Percentiles rank a stretch among this genome's conserved stretches.
These are phyloP conservation scores for Medakamo hakoo DNA, from an alignment of 139 green algal species.

Conservation along the genomic window DNA sequence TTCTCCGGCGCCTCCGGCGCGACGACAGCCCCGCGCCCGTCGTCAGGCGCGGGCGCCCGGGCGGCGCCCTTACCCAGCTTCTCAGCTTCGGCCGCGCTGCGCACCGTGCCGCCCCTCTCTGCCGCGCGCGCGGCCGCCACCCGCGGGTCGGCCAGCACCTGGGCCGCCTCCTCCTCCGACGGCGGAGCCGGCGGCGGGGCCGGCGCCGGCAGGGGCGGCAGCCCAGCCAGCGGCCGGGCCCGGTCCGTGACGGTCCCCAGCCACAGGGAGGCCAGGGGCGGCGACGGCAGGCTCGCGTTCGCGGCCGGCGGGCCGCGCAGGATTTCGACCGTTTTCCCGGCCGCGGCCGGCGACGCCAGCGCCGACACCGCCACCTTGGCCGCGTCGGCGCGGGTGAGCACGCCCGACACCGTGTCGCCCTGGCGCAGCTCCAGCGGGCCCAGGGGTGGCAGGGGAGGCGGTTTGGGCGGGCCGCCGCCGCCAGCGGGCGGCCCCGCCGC, in stretches of 20 bases:
- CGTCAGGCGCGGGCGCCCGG: not conserved
- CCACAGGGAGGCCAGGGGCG: slow-evolving; percentile 33
- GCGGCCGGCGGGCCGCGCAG: slow-evolving; percentile 32
- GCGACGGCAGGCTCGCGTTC: slow-evolving; percentile 13
- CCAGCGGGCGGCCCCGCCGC: slow-evolving; percentile 1
- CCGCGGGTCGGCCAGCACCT: slow-evolving; percentile 35
- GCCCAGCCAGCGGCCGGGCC: slow-evolving; percentile 31
- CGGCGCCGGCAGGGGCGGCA: slow-evolving; percentile 47
- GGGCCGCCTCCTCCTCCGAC: slow-evolving; percentile 37
- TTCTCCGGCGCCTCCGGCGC: slow-evolving; percentile 5
- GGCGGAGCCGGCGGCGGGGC: slow-evolving; percentile 43
- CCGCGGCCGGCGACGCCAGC: slow-evolving; percentile 21
- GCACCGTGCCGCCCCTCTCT: not conserved
- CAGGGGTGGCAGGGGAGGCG: not conserved
- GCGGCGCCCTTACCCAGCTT: slow-evolving; percentile 4
- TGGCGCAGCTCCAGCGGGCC: slow-evolving; percentile 15
- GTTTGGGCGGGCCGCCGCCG: not conserved
- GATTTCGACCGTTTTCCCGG: slow-evolving; percentile 66
- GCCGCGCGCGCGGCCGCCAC: slow-evolving; percentile 3
- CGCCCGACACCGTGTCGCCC: slow-evolving; percentile 50
- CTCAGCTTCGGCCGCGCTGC: slow-evolving; percentile 2
- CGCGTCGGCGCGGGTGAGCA: slow-evolving; percentile 18
- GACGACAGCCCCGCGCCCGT: not conserved
- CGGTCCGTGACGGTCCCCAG: slow-evolving; percentile 31
- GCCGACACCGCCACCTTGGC: slow-evolving; percentile 37